phyloP scores from a whole-genome alignment of 2,329 filamentous ascomycete genomes.

The Nemania sp. region DNA sequence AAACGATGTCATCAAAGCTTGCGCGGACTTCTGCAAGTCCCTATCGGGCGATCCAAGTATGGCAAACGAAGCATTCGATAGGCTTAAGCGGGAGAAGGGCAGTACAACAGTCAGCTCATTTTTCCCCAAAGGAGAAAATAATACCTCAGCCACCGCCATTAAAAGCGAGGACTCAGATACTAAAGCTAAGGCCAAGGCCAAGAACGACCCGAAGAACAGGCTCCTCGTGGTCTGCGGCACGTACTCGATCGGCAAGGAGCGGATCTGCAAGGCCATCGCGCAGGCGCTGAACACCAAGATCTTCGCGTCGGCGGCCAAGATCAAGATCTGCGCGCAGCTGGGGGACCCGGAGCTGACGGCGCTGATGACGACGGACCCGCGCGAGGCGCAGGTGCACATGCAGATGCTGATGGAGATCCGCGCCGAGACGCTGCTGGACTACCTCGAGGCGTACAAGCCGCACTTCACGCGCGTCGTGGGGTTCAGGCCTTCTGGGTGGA shows the following conservation, averaged over 20 bases:
- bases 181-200: slow-evolving; percentile 39
- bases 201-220: slow-evolving; percentile 64
- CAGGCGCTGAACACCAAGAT: slow-evolving; percentile 88
- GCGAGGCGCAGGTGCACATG: slow-evolving; percentile 96
- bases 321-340: slow-evolving; percentile 84
- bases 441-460: slow-evolving; percentile 81
- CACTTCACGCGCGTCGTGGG: slow-evolving; percentile 89
- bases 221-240: slow-evolving; percentile 94
- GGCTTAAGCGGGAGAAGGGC: slow-evolving; percentile 56
- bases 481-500: slow-evolving; percentile 95
- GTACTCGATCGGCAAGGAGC: slow-evolving; percentile 97
- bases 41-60: slow-evolving; percentile 73
- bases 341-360: slow-evolving; percentile 84
- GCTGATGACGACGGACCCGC: slow-evolving; percentile 82
- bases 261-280: slow-evolving; percentile 93
- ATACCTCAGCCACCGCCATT: slow-evolving; percentile 27
- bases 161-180: slow-evolving; percentile 48
- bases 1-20: slow-evolving; percentile 86
- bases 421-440: slow-evolving; percentile 90
- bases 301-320: slow-evolving; percentile 85
- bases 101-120: slow-evolving; percentile 65
- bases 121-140: slow-evolving; percentile 57
- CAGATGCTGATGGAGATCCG: slow-evolving; percentile 95
- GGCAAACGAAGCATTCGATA: slow-evolving; percentile 62
- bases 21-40: slow-evolving; percentile 86